Evolutionary conservation across 1,284 basidiomycete genomes (phyloP).

Genomic region (Ustilago tritici): DNA sequence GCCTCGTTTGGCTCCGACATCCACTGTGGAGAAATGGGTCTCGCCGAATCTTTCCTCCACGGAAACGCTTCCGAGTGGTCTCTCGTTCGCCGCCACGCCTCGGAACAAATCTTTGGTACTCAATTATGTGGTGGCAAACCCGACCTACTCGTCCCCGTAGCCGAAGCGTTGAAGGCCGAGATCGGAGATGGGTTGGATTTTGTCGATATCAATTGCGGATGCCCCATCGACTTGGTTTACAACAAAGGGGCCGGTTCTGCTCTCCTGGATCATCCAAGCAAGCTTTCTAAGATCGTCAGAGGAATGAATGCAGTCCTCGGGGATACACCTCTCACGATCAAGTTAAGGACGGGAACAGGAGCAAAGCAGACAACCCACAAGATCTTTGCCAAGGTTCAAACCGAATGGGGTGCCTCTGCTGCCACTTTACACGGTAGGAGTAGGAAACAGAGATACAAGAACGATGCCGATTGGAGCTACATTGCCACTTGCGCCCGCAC

Average conservation of each 20-base stretch:
- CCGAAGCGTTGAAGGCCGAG: conserved; percentile 84
- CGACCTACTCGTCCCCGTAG: conserved; percentile 80
- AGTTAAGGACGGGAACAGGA: conserved; percentile 83
- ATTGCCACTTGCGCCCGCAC: conserved; percentile 84
- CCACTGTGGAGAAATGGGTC: conserved; percentile 88
- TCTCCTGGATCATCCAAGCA: conserved; percentile 85
- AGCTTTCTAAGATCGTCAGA: conserved; percentile 85
- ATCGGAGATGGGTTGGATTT: conserved; percentile 79
- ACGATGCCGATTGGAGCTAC: conserved; percentile 68
- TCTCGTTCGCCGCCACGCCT: conserved; percentile 75
- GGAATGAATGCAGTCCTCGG: conserved; percentile 94
- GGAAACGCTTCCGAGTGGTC: conserved; percentile 66
- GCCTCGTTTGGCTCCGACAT: conserved; percentile 90
- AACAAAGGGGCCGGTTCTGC: conserved; percentile 88
- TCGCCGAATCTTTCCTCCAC: conserved; percentile 59
- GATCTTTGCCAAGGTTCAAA: conserved; percentile 84
- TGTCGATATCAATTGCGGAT: conserved; percentile 95
- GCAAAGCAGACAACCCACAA: conserved; percentile 78
- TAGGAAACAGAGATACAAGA: conserved; percentile 68
- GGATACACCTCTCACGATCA: conserved; percentile 93
- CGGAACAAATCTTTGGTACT: conserved; percentile 89
- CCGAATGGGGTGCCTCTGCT: conserved; percentile 82
- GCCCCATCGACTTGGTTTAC: conserved; percentile 96
- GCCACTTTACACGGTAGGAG: conserved; percentile 87
- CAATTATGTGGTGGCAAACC: conserved; percentile 75